Base-by-base conservation (phyloP, 805 yeast species). In the Debaryomyces prosopidis region DNA sequence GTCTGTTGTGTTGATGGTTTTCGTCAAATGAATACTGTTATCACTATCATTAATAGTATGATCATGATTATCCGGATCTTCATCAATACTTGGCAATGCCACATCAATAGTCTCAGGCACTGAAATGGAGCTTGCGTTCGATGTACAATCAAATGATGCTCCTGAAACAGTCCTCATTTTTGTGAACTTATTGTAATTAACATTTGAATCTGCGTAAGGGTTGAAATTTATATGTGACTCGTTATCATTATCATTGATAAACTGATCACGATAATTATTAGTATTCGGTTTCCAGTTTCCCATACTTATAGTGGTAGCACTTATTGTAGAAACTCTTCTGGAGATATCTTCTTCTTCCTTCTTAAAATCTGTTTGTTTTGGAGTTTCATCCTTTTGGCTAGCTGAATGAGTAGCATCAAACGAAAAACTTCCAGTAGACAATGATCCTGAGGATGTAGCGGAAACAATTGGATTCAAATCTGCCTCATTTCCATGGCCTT, bases 231-330 rank as follows among this genome's bases (percentile, higher is more conserved):
- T 55, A 7, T 54, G 45, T 1, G 58, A 71, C 51, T 66, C 77
- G 40, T 69, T 71, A 36, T 71, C 76, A 36, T 67, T 67, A 42
- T 69, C 76, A 49, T 62, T 65, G 35, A 77, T 76, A 45, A 77
- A 77, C 42, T 72, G 73, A 47, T 76, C 81, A 42, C 82, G 63
- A 55, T 59, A 77, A 33, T 65, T 66, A 27, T 65, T 68, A 7
- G 85, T 81, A 53, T 81, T 77, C 2, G 86, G 86, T 55, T 73
- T 75, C 87, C 87, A 82, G 20, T 65, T 65, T 2, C 82, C 83
- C 65, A 79, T 65, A 45, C 69, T 75, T 36, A 79, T 60, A 2
- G 71, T 71, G 35, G 53, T 58, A 15, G 62, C 63, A 55, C 53
- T 68, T 58, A 62, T 58, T 8, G 73, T 62, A 1, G 76, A 70